Evolutionary conservation across 2,329 filamentous ascomycete genomes (phyloP).

Genomic region (Myriosclerotinia duriaeana): DNA sequence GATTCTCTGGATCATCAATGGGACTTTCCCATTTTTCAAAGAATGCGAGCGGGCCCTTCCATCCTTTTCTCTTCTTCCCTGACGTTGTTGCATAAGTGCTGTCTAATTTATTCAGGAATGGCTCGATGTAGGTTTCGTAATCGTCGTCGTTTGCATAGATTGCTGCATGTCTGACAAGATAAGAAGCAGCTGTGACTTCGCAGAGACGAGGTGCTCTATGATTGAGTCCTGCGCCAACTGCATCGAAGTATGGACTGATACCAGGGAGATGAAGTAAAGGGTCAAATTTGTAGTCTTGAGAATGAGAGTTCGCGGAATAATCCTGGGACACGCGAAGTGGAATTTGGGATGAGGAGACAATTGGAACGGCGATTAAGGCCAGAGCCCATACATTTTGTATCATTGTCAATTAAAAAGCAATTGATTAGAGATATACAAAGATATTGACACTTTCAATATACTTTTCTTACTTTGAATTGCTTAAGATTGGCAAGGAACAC

Average conservation of each 20-base stretch:
- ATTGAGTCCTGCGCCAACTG: conserved; percentile 39
- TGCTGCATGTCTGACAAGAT: conserved; percentile 51
- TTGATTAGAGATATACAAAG: not conserved
- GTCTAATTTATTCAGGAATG: conserved; percentile 52
- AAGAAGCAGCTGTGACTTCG: conserved; percentile 50
- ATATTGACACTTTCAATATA: not conserved
- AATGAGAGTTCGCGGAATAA: conserved; percentile 29
- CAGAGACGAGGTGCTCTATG: conserved; percentile 43
- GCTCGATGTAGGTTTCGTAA: conserved; percentile 52
- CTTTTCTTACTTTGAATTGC: not conserved
- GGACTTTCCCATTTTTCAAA: conserved; percentile 37
- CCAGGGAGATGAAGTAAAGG: conserved; percentile 55
- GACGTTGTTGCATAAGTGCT: conserved; percentile 45
- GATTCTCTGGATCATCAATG: conserved; percentile 38
- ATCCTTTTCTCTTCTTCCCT: conserved; percentile 33
- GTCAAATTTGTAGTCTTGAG: conserved; percentile 49
- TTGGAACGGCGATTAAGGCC: not conserved
- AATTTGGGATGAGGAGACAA: conserved; percentile 17
- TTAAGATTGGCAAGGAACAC: not conserved
- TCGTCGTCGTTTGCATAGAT: conserved; percentile 55
- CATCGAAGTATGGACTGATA: conserved; percentile 58
- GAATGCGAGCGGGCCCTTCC: conserved; percentile 35
- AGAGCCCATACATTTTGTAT: conserved; percentile 1
- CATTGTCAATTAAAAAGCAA: not conserved
- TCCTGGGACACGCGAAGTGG: conserved; percentile 23